phyloP scores from a whole-genome alignment of 345 rosid species.

The Litchi chinensis region DNA sequence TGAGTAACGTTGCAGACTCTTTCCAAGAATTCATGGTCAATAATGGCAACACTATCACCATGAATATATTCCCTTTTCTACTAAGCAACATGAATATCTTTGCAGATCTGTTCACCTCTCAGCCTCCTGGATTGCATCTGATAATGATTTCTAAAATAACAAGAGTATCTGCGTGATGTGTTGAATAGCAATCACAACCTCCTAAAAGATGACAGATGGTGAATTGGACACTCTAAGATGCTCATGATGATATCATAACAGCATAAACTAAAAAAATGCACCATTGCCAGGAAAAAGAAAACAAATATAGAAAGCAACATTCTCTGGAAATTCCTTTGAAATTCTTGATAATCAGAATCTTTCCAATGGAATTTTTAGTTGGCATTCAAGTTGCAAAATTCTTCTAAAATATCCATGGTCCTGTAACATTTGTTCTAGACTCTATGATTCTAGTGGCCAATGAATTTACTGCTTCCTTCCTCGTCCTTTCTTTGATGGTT shows the following conservation, averaged over 20 bases:
- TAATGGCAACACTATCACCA: neutral
- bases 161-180: neutral
- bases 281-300: neutral
- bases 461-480: constrained; percentile 76
- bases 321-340: neutral
- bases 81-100: neutral
- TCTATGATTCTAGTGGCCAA: constrained; percentile 6
- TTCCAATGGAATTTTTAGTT: neutral
- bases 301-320: neutral
- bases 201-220: neutral
- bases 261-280: neutral
- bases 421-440: neutral
- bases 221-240: neutral
- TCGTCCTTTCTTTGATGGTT: constrained; percentile 78
- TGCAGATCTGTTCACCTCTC: neutral
- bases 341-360: neutral
- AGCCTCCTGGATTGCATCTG: neutral
- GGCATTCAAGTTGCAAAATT: constrained; percentile 2
- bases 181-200: neutral
- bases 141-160: neutral
- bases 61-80: neutral
- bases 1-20: neutral
- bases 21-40: neutral
- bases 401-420: constrained; percentile 7
- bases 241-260: neutral